These are phyloP conservation scores for Rosa persica DNA, from an alignment of 306 rosid genomes.

Conservation along the genomic window DNA sequence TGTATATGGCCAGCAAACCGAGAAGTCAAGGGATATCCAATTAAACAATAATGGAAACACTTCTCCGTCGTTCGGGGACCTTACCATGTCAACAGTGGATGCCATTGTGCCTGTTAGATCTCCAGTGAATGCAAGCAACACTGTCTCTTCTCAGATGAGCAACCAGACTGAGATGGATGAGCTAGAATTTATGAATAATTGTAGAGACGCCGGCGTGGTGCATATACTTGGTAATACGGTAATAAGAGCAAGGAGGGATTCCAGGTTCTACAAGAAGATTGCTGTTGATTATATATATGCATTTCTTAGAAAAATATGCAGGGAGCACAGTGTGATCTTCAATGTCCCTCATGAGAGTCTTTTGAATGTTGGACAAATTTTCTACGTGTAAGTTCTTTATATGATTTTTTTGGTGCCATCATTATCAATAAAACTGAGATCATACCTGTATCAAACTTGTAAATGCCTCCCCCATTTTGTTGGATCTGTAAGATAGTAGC, in stretches of 20 bases:
- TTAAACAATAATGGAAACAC: conserved; percentile 41
- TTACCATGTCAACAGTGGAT: conserved; percentile 56
- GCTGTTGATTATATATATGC: conserved; percentile 92
- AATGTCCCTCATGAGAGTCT: conserved; percentile 97
- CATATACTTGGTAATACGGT: conserved; percentile 92
- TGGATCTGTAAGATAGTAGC: neutral
- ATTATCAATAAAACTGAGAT: neutral
- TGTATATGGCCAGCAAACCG: conserved; percentile 55
- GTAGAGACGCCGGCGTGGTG: conserved; percentile 95
- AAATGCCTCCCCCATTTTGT: neutral
- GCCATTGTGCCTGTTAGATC: conserved; percentile 66
- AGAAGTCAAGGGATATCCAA: conserved; percentile 39
- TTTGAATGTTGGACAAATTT: conserved; percentile 87
- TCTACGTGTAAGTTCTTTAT: conserved; percentile 56
- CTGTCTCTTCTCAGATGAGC: conserved; percentile 55
- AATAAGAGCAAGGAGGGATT: conserved; percentile 83
- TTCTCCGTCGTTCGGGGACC: conserved; percentile 38
- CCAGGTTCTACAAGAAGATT: conserved; percentile 81
- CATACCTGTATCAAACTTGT: conserved; percentile 8
- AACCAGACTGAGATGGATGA: conserved; percentile 68
- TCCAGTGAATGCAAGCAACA: conserved; percentile 42
- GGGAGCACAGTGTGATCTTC: conserved; percentile 92
- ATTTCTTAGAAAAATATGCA: conserved; percentile 90
- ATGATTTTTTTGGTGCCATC: neutral
- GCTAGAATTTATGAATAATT: conserved; percentile 67